Conservation (phyloP, 2,329 filamentous ascomycete species). For the Xylariaceae sp. region DNA sequence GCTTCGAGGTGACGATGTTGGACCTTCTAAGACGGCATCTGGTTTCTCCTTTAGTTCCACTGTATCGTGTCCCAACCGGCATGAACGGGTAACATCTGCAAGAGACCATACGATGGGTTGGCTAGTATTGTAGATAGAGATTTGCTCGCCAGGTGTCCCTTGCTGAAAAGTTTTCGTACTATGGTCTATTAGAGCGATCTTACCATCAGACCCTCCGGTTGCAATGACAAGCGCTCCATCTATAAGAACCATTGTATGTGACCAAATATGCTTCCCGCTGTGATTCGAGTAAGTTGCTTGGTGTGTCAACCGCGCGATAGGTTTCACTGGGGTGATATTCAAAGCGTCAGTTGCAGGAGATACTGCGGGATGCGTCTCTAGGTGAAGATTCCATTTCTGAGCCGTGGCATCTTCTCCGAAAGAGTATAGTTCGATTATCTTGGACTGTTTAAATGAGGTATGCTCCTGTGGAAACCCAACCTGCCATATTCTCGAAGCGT, state of each 20-base stretch:
- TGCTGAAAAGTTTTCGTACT: not conserved
- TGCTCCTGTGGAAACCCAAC: conserved; percentile 63
- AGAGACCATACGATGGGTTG: conserved; percentile 24
- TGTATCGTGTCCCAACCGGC: conserved; percentile 8
- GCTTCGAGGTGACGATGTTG: conserved; percentile 7
- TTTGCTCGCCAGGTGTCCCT: not conserved
- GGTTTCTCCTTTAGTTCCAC: conserved; percentile 26
- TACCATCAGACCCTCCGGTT: conserved; percentile 86
- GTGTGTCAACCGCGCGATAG: conserved; percentile 49
- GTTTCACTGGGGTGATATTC: not conserved
- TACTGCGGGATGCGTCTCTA: conserved; percentile 36
- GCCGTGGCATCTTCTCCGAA: conserved; percentile 84
- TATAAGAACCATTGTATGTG: conserved; percentile 52
- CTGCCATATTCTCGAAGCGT: conserved; percentile 87
- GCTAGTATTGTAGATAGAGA: not conserved
- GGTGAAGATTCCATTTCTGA: conserved; percentile 67
- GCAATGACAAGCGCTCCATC: conserved; percentile 51
- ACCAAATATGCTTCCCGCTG: conserved; percentile 90
- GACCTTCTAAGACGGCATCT: not conserved
- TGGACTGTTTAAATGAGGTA: conserved; percentile 17
- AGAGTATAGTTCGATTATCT: conserved; percentile 63
- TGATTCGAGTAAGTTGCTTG: conserved; percentile 65
- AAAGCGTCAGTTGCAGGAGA: not conserved
- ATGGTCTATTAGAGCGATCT: conserved; percentile 52
- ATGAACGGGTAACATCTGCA: conserved; percentile 23